Base-by-base conservation (phyloP, 148 eudicot genomes). In the Polygonum maritimum region DNA sequence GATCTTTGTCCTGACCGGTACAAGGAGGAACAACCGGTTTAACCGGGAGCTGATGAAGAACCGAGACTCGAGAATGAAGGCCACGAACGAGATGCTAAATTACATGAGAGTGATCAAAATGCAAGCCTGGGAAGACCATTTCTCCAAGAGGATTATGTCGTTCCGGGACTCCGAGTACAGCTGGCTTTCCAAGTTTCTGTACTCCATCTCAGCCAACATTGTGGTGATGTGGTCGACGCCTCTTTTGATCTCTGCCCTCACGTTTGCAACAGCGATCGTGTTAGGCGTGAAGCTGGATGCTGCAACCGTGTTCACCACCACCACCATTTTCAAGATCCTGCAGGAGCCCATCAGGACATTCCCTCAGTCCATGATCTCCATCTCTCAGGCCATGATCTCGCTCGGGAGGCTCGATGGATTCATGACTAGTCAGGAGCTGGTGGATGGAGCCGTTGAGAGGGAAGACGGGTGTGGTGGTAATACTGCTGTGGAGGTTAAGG, bases 101-200 rank as follows among this genome's bases (percentile, higher is more conserved):
- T 86, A 89, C 80, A 94, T 94, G 98, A 79, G 98, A 1, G 98
- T 92, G 13, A 94, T 94, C 73, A 94, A 92, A 83, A 90, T 94
- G 80, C 98, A 94, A 52, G 98, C 96, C 10, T 95, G 98, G 98
- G 98, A 95, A 77, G 94, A 92, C 7, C 96, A 88, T 51, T 95
- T 92, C 79, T 88, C 86, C 78, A 79, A 84, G 78, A 85, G 88
- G 73, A 92, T 95, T 57, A 85, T 78, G 16, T 74, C 85, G 16
- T 90, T 84, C 48, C 88, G 98, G 9, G 83, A 88, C 7, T 84
- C 87, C 0, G 98, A 95, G 74, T 95, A 84, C 55, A 76, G 81
- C 15, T 95, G 98, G 98, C 54, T 95, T 33, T 33, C 87, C 12
- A 92, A 90, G 81, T 94, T 94, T 75, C 82, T 90, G 76, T 90